A percentile compares a stretch with the other conserved stretches of the same genome.
Conservation (phyloP, 139 green algal genomes). For the Asterochloris erici region DNA sequence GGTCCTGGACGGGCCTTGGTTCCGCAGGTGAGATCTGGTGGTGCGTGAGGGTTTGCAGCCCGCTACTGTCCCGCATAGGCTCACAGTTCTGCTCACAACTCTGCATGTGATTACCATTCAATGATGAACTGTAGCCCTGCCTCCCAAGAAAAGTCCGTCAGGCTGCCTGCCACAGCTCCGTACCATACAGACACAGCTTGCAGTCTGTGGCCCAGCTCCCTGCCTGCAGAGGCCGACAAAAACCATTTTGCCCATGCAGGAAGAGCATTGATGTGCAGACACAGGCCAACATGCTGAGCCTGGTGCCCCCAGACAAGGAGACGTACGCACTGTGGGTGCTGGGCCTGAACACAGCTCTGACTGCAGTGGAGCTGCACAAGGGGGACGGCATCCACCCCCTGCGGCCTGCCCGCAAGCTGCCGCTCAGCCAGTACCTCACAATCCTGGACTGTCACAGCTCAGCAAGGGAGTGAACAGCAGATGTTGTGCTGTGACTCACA, state of each 20-base stretch:
- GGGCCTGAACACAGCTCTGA: slow-evolving; percentile 9
- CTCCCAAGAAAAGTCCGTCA: too few species aligned
- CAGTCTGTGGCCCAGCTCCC: too few species aligned
- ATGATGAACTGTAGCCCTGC: too few species aligned
- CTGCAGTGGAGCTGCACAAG: slow-evolving; percentile 14
- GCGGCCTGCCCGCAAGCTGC: slow-evolving; percentile 7
- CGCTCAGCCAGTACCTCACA: slow-evolving; percentile 5
- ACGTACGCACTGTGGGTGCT: slow-evolving; percentile 10
- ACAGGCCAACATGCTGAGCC: slow-evolving; percentile 1
- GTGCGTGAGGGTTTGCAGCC: too few species aligned
- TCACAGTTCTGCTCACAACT: too few species aligned
- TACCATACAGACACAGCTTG: too few species aligned
- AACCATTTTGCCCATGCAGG: neutral
- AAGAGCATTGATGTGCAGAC: slow-evolving; percentile 19
- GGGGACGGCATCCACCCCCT: slow-evolving; percentile 15
- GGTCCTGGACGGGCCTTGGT: slow-evolving; percentile 12
- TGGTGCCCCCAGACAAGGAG: neutral
- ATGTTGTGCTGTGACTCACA: too few species aligned
- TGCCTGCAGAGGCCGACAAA: too few species aligned
- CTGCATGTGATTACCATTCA: too few species aligned
- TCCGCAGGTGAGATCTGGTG: neutral
- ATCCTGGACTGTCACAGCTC: neutral
- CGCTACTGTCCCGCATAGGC: too few species aligned
- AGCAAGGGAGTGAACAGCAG: too few species aligned
- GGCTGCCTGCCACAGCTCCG: too few species aligned